phyloP scores from a whole-genome alignment of 106 monocot genomes.

The Allium sativum region DNA sequence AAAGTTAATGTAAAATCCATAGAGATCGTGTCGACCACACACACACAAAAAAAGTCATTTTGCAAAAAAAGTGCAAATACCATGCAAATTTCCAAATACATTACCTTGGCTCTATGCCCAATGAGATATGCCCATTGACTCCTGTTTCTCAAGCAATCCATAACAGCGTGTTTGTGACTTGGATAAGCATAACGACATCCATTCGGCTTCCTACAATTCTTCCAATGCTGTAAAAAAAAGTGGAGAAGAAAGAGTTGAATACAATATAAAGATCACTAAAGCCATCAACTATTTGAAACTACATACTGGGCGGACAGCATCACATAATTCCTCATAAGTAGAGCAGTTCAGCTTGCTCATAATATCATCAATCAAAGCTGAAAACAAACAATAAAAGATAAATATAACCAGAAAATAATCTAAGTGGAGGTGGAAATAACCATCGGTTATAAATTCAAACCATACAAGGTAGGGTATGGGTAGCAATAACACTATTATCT shows the following conservation, averaged over 20 bases:
- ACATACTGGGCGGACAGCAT: slow-evolving; percentile 62
- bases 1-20: background rate
- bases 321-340: slow-evolving; percentile 68
- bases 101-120: slow-evolving; percentile 63
- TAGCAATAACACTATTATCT: slow-evolving; percentile 11
- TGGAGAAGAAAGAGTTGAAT: background rate
- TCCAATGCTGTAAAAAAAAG: slow-evolving; percentile 60
- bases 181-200: slow-evolving; percentile 75
- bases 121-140: slow-evolving; percentile 90
- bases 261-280: background rate
- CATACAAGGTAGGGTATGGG: slow-evolving; percentile 64
- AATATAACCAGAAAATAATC: too few relatives aligned
- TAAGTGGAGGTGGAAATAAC: too few relatives aligned
- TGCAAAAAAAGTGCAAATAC: too few relatives aligned
- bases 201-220: slow-evolving; percentile 66
- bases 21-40: background rate
- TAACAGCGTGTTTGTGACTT: slow-evolving; percentile 69
- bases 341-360: slow-evolving; percentile 37
- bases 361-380: slow-evolving; percentile 86
- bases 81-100: background rate
- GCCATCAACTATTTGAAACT: background rate
- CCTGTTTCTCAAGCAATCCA: slow-evolving; percentile 72
- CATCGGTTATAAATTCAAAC: too few relatives aligned
- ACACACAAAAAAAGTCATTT: background rate
- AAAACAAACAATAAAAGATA: background rate